Evolutionary conservation across 2,329 filamentous ascomycete species (phyloP), one percentile per base, ranked within the genome.

Genomic region (Colletotrichum sidae): DNA sequence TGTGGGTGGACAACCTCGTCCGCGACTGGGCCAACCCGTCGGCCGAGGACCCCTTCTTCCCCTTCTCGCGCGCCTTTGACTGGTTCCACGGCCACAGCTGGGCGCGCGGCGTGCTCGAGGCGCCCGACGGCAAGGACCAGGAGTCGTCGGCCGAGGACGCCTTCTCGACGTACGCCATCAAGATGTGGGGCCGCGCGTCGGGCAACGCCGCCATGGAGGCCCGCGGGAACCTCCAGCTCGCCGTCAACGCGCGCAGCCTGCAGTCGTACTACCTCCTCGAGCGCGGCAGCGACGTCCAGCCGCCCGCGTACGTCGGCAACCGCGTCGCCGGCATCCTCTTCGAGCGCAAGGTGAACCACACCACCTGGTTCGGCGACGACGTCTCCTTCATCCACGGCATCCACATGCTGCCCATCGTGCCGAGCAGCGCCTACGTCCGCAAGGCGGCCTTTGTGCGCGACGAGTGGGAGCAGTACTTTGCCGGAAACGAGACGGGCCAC

Each of bases 71-170:
- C 46, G 85, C 82, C 50, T 96, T 96, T 72, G 93, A 96, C 76
- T 96, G 91, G 91, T 96, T 87, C 76, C 87, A 93, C 72, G 93
- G 93, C 1, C 93, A 96, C 80, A 92, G 88, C 50, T 95, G 92
- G 91, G 92, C 92, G 0, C 92, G 90, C 54, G 90, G 90, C 0
- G 77, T 92, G 3, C 89, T 86, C 68, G 86, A 89, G 65, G 82
- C 83, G 13, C 79, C 78, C 15, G 88, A 92, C 73, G 90, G 90
- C 53, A 92, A 92, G 76, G 79, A 92, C 71, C 83, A 92, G 76
- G 93, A 96, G 75, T 93, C 90, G n/a, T 90, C 88, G 15, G 92
- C 90, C 0, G 92, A 96, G 78, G 93, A 96, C 75, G 86, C 86
- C 47, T 91, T 95, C 85, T 89, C 90, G 60, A 86, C 88, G 7